Base-by-base conservation (phyloP, 2,329 filamentous ascomycete genomes). In the Lecanicillium sp. region DNA sequence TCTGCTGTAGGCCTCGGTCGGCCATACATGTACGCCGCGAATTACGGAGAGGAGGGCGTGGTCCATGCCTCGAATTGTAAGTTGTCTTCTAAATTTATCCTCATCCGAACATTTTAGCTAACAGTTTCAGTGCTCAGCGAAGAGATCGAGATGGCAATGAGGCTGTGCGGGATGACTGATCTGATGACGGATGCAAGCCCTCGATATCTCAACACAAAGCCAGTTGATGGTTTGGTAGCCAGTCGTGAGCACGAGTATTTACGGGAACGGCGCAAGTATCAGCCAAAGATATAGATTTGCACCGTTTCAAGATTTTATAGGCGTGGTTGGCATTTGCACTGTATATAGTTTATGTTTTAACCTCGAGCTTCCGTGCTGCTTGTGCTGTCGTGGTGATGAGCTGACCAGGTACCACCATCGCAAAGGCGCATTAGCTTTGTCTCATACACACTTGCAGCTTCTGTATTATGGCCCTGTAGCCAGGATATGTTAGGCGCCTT, bases 1-100 rank as follows among this genome's bases (percentile, higher is more conserved):
- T 62, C 60, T 2, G 68, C 64, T 4, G 69, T 72, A 1, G 65
- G 74, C 7, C 52, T 79, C 3, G 75, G 74, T 5, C 60, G 75
- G 3, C 63, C 71, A 1, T 71, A 73, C 41, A 67, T 78, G 60
- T 77, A 69, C 20, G 37, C 52, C 23, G 33, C 44, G 10, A 29
- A 29, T 8, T 59, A 73, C 49, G 74, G 74, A 3, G 62, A 67
- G 48, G 62, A 64, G 19, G 75, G 75, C 32, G 74, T 78, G 0
- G 63, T 68, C 55, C 65, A 67, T 53, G 67, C 59, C 7, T 54
- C 65, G 9, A 59, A 61, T 48, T 66, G 66, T 67, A 53, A 57
- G 65, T 62, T 19, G n/a, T 39, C 24, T n/a, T 49, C 20, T 42
- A 19, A 17, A 23, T n/a, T 11, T 11, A 15, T 26, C 15, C 39